Conservation (phyloP, 805 yeast genomes). For the Candida ponderosae region DNA sequence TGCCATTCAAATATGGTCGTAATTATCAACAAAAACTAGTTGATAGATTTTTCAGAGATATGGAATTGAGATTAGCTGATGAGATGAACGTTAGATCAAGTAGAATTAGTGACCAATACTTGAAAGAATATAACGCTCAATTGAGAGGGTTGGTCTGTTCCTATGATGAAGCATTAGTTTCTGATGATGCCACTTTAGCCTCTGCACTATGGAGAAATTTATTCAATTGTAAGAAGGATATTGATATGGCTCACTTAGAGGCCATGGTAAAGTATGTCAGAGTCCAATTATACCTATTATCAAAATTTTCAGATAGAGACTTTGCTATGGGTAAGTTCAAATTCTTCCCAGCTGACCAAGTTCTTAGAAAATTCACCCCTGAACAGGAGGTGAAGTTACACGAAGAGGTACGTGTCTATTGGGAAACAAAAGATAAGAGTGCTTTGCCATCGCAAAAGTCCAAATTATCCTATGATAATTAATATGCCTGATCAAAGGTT, state of each 20-base stretch:
- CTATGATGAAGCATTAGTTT: conserved; percentile 84
- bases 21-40: conserved; percentile 89
- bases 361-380: conserved; percentile 62
- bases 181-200: conserved; percentile 72
- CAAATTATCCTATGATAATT: conserved; percentile 40
- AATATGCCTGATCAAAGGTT: too few species aligned
- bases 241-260: conserved; percentile 78
- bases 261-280: conserved; percentile 86
- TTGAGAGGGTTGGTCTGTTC: conserved; percentile 83
- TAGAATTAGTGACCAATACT: conserved; percentile 73
- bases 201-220: conserved; percentile 86
- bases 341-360: conserved; percentile 76
- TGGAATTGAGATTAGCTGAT: conserved; percentile 76
- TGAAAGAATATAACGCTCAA: conserved; percentile 87
- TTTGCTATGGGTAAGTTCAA: conserved; percentile 86
- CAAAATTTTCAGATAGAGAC: conserved; percentile 81
- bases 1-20: conserved; percentile 85
- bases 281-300: conserved; percentile 81
- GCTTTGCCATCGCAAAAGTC: conserved; percentile 56
- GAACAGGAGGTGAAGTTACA: conserved; percentile 54
- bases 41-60: conserved; percentile 83
- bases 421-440: conserved; percentile 31
- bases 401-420: conserved; percentile 40
- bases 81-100: conserved; percentile 82
- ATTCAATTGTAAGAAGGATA: conserved; percentile 75